Evolutionary conservation across 352 stramenopile genomes (phyloP).

Genomic region (Pythium dissotocum): DNA sequence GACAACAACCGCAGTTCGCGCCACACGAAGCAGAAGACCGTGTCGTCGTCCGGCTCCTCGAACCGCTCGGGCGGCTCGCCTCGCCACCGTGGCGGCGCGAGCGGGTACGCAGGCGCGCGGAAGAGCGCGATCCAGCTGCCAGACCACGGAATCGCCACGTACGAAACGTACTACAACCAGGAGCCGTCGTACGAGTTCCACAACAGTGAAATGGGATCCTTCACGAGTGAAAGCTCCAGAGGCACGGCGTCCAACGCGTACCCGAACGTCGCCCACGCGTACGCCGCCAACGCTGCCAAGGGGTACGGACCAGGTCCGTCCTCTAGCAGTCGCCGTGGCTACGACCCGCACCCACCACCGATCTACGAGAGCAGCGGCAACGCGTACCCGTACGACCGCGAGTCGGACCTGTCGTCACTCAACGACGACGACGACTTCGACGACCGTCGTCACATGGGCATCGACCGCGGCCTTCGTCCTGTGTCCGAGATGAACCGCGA

Average conservation of each 20-base stretch:
- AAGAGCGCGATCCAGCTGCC: constrained; percentile 2
- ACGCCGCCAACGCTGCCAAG: constrained; percentile 5
- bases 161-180: constrained; percentile 24
- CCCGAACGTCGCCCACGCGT: constrained; percentile 13
- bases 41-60: constrained; percentile 57
- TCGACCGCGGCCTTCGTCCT: constrained; percentile 8
- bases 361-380: constrained; percentile 1
- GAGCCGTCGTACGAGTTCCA: constrained; percentile 10
- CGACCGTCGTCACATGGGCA: not conserved
- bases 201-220: constrained; percentile 8
- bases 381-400: constrained; percentile 33
- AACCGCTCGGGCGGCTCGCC: constrained; percentile 8
- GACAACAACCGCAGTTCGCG: constrained; percentile 26
- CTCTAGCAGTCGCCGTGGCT: not conserved
- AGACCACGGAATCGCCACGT: constrained; percentile 21
- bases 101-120: not conserved
- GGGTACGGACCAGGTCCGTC: not conserved
- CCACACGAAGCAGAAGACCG: constrained; percentile 60
- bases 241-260: constrained; percentile 16
- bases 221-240: constrained; percentile 15
- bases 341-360: not conserved
- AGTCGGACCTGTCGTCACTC: constrained; percentile 65
- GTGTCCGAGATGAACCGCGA: constrained; percentile 32
- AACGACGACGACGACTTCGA: constrained; percentile 48
- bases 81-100: constrained; percentile 4